Evolutionary conservation across 805 yeast genomes (phyloP).

Genomic region (Wickerhamiella occidentalis): DNA sequence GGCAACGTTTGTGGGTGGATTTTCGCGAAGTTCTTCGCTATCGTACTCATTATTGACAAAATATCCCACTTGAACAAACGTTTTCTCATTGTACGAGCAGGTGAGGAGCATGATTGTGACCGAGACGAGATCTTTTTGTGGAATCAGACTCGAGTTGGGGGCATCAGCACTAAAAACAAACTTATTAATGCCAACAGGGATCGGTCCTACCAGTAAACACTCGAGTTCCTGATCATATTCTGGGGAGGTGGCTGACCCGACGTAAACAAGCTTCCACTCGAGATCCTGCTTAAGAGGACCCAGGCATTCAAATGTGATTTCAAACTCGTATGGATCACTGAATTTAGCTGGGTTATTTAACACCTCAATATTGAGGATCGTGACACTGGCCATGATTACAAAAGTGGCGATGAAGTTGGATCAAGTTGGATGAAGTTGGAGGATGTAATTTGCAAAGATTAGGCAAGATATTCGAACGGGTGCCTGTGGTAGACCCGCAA

Average conservation of each 20-base stretch:
- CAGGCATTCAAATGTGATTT: slow-evolving; percentile 92
- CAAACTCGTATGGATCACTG: slow-evolving; percentile 88
- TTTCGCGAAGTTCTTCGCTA: slow-evolving; percentile 80
- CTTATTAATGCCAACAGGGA: slow-evolving; percentile 93
- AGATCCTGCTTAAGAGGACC: slow-evolving; percentile 85
- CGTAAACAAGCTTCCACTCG: slow-evolving; percentile 96
- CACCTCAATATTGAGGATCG: slow-evolving; percentile 81
- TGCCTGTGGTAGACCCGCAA: too few species aligned
- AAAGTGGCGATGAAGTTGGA: too few species aligned
- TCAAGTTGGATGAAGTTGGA: too few species aligned
- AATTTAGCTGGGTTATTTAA: slow-evolving; percentile 91
- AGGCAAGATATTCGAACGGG: too few species aligned
- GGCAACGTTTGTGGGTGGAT: slow-evolving; percentile 87
- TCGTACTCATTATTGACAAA: slow-evolving; percentile 97
- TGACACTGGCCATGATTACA: slow-evolving; percentile 96
- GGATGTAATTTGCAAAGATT: too few species aligned
- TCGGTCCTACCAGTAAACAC: slow-evolving; percentile 95
- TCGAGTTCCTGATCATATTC: slow-evolving; percentile 97
- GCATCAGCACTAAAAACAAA: slow-evolving; percentile 92
- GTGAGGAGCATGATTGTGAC: slow-evolving; percentile 89
- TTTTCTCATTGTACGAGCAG: slow-evolving; percentile 86
- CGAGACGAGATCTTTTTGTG: slow-evolving; percentile 87
- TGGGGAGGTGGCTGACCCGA: slow-evolving; percentile 84
- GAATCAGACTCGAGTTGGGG: slow-evolving; percentile 90
- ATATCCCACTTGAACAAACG: slow-evolving; percentile 94